A percentile compares a stretch with the other conserved stretches of the same genome.
Evolutionary conservation across 495 filamentous ascomycete species (phyloP).

Genomic region (Aspergillus heteromorphus): DNA sequence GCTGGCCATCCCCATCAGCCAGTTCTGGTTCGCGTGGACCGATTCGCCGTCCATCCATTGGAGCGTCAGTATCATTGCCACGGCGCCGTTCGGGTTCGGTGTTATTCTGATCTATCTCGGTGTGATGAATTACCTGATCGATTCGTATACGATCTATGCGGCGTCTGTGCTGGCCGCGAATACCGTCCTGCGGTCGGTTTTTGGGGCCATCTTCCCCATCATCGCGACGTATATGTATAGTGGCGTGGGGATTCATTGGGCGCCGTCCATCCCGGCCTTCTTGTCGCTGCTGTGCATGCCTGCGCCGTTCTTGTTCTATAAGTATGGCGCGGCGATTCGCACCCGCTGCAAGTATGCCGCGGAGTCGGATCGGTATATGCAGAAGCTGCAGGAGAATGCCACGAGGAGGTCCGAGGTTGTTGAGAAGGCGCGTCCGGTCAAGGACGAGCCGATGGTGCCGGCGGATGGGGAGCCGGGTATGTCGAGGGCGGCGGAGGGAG

Average conservation of each 20-base stretch:
- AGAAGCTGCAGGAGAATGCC: background rate
- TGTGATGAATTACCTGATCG: slow-evolving; percentile 1
- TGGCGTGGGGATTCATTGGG: background rate
- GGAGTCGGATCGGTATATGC: background rate
- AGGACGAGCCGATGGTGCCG: background rate
- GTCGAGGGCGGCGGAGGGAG: background rate
- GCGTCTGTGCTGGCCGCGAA: background rate
- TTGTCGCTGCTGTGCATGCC: background rate
- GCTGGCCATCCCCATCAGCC: background rate
- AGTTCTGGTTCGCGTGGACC: slow-evolving; percentile 3
- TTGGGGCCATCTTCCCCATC: background rate
- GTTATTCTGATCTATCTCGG: background rate
- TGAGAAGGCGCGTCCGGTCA: background rate
- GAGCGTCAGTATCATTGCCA: background rate
- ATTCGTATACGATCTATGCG: background rate
- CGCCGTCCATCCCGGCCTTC: background rate
- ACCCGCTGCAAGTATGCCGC: background rate
- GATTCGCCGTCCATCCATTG: background rate
- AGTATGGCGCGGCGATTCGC: background rate
- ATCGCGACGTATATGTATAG: background rate
- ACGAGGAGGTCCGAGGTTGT: background rate
- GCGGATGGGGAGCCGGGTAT: background rate
- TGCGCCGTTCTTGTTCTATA: background rate
- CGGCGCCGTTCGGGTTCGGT: background rate
- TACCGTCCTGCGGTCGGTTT: background rate